A percentile compares a stretch with the other conserved stretches of the same genome.
phyloP scores from a whole-genome alignment of 1,139 yeast species.

The Geotrichum restrictum region DNA sequence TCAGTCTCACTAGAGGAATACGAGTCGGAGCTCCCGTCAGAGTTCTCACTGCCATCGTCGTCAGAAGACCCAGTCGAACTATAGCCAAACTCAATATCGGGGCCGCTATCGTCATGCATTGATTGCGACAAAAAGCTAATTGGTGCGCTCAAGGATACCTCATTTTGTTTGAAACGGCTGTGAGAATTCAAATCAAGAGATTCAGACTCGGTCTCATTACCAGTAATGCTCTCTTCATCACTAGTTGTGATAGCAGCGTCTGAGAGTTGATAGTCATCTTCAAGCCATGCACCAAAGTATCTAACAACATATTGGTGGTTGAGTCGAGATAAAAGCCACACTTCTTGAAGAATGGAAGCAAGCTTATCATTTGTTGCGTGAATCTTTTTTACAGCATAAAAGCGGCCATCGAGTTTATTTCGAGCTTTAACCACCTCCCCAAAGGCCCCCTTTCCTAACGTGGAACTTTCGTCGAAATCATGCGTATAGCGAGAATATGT shows the following conservation, averaged over 20 bases:
- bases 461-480: conserved; percentile 91
- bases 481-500: conserved; percentile 57
- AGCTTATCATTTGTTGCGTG: conserved; percentile 76
- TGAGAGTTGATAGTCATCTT: conserved; percentile 47
- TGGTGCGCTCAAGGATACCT: conserved; percentile 25
- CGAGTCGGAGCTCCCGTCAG: conserved; percentile 1
- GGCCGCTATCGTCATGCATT: conserved; percentile 27
- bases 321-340: conserved; percentile 80
- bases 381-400: conserved; percentile 89
- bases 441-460: conserved; percentile 92
- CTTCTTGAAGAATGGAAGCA: conserved; percentile 81
- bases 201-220: conserved; percentile 15
- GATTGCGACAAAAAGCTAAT: conserved; percentile 36
- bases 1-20: conserved; percentile 4
- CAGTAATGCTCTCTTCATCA: conserved; percentile 22
- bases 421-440: conserved; percentile 97
- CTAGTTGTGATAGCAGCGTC: conserved; percentile 23
- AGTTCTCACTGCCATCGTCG: conserved; percentile 29
- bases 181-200: conserved; percentile 12
- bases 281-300: conserved; percentile 97
- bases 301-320: conserved; percentile 95
- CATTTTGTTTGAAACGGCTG: conserved; percentile 13
- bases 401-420: conserved; percentile 87
- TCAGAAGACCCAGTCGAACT: conserved; percentile 26
- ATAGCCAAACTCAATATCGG: conserved; percentile 35